A percentile compares a stretch with the other conserved stretches of the same genome.
These are phyloP conservation scores for Melanopsichium pennsylvanicum DNA, from an alignment of 1,284 basidiomycete species.

Conservation along the genomic window DNA sequence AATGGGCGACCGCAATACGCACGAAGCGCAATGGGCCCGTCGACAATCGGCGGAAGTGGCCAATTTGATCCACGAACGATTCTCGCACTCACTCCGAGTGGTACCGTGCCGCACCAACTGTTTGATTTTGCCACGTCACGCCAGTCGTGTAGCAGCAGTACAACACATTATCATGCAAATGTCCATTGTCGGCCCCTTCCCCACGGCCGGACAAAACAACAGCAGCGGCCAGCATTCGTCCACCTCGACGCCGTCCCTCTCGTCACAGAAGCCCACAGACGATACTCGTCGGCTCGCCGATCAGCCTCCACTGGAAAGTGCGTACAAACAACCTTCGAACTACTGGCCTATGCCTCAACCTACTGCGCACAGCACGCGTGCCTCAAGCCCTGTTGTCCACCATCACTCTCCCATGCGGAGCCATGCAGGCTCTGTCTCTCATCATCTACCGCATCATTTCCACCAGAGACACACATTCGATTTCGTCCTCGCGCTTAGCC, in stretches of 20 bases:
- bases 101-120: slow-evolving; percentile 66
- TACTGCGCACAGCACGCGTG: slow-evolving; percentile 18
- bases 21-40: slow-evolving; percentile 78
- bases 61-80: slow-evolving; percentile 77
- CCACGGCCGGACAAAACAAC: slow-evolving; percentile 4
- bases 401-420: slow-evolving; percentile 21
- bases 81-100: slow-evolving; percentile 61
- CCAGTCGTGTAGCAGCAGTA: slow-evolving; percentile 81
- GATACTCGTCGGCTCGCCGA: slow-evolving; percentile 36
- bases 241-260: slow-evolving; percentile 22
- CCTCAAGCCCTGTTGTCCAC: slow-evolving; percentile 27
- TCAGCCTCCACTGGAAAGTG: slow-evolving; percentile 42
- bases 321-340: slow-evolving; percentile 58
- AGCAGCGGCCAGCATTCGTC: slow-evolving; percentile 15
- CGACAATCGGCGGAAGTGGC: slow-evolving; percentile 87
- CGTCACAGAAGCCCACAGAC: slow-evolving; percentile 22
- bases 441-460: slow-evolving; percentile 37
- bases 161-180: slow-evolving; percentile 62
- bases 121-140: slow-evolving; percentile 82
- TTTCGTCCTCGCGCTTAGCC: slow-evolving; percentile 60
- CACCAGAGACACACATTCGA: slow-evolving; percentile 57
- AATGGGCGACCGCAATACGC: slow-evolving; percentile 68
- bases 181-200: slow-evolving; percentile 35
- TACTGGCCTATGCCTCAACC: slow-evolving; percentile 52
- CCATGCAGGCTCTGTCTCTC: slow-evolving; percentile 24